Evolutionary conservation across 2,329 filamentous ascomycete genomes (phyloP).

Genomic region (Sclerotinia spermophila): DNA sequence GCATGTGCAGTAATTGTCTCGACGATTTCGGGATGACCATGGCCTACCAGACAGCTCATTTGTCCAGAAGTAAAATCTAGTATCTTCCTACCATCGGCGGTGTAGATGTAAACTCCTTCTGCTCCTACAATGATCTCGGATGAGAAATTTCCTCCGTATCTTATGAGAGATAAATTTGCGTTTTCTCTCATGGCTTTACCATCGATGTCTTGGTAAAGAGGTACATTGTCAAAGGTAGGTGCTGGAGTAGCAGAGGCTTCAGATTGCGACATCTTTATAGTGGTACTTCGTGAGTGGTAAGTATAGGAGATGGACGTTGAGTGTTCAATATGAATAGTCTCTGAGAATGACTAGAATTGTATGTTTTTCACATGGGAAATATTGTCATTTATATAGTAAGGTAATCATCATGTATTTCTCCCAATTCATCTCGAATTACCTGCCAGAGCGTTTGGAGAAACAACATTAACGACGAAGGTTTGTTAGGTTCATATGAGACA

Average conservation of each 20-base stretch:
- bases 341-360: not conserved
- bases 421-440: not conserved
- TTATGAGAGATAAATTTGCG: conserved; percentile 22
- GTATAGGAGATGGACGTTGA: not conserved
- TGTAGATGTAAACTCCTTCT: conserved; percentile 41
- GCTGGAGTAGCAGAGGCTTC: not conserved
- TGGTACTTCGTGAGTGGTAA: not conserved
- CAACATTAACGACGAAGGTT: too few species aligned
- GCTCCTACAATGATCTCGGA: conserved; percentile 27
- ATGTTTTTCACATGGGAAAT: not conserved
- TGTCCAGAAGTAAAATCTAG: conserved; percentile 60
- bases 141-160: conserved; percentile 28
- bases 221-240: not conserved
- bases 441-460: not conserved
- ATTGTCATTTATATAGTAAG: not conserved
- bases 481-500: not conserved
- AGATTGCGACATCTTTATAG: not conserved
- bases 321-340: not conserved
- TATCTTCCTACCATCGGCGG: conserved; percentile 43
- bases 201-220: conserved; percentile 23
- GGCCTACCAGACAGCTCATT: conserved; percentile 57
- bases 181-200: conserved; percentile 19
- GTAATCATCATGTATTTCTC: not conserved
- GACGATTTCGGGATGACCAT: conserved; percentile 56
- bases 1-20: conserved; percentile 48